Evolutionary conservation across 768 basidiomycete genomes (phyloP), one percentile per base, ranked within the genome.

Genomic region (Termitomyces sp.): DNA sequence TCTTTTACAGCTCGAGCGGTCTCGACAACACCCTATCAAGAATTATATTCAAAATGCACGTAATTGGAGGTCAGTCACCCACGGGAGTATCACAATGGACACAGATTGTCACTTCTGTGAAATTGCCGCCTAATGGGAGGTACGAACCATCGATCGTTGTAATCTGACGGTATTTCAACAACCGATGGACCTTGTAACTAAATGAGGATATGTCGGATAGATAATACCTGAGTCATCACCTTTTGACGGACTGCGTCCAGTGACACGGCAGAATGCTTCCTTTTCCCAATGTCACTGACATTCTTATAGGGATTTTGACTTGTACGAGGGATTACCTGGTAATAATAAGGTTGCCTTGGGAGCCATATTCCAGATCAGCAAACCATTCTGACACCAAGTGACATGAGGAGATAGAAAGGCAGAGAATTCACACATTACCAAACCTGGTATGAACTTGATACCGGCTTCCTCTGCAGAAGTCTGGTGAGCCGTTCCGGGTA

Each of bases 71-170:
- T 10, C 0, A 32, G 14, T 3, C 5, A 64, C 81, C 63, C 38
- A 84, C 80, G 1, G 84, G 82, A 0, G 81, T 84, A 54, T 85
- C 83, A 0, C 82, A 85, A 63, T 85, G 84, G 56, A 80, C 81
- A 53, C 83, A 86, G 21, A 86, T 84, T 4, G 84, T 78, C 0
- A 85, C 80, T 50, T 82, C 78, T 0, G 60, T 53, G 9, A 84
- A 62, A 47, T 73, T 71, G 5, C 68, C 64, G 5, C 74, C 76
- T 2, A 84, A 66, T 2, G 77, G 74, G 1, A 84, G 59, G 48
- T 62, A 66, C 0, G 64, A 68, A 2, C 75, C 77, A 24, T 67
- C 65, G 1, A 70, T 66, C 2, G 83, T 84, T 12, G 82, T 82
- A 45, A 85, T 71, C 54, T 72, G 62, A 5, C 73, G 76, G 53